Percentiles rank a stretch among this genome's conserved stretches.
These are phyloP conservation scores for Neofusicoccum sp. DNA, from an alignment of 2,329 filamentous ascomycete genomes.

Conservation along the genomic window DNA sequence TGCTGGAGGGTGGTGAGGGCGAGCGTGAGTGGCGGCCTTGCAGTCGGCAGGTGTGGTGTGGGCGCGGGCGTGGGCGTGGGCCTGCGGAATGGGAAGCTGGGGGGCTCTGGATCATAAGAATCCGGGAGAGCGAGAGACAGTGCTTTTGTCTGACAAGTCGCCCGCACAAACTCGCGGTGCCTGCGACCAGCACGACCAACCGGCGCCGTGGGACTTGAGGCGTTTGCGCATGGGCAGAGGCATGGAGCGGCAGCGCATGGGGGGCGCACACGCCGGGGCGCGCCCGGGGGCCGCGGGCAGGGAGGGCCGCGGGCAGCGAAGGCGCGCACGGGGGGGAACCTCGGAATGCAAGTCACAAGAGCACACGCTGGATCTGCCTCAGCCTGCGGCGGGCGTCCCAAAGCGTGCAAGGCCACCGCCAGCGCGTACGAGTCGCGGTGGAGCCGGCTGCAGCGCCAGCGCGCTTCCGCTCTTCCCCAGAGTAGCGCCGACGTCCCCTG, in stretches of 20 bases:
- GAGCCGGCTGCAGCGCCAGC: conserved; percentile 15
- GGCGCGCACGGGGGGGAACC: background rate
- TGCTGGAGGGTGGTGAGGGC: conserved; percentile 8
- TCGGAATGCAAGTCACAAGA: conserved; percentile 18
- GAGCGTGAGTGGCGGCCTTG: conserved; percentile 17
- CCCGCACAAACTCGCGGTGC: conserved; percentile 16
- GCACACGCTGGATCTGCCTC: conserved; percentile 15
- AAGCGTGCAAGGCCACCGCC: conserved; percentile 16
- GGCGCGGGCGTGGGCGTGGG: conserved; percentile 4
- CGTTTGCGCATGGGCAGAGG: conserved; percentile 18
- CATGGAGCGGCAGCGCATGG: conserved; percentile 16
- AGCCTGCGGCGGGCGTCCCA: conserved; percentile 13
- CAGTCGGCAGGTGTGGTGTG: conserved; percentile 15
- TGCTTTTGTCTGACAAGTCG: conserved; percentile 19
- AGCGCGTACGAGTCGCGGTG: conserved; percentile 16
- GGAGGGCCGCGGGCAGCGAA: conserved; percentile 1
- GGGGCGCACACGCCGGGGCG: conserved; percentile 14
- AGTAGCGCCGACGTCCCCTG: conserved; percentile 16
- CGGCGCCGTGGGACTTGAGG: conserved; percentile 17
- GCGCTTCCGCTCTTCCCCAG: conserved; percentile 15
- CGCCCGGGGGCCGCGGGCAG: background rate
- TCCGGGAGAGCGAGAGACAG: conserved; percentile 15
- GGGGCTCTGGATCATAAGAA: conserved; percentile 16
- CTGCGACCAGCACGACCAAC: conserved; percentile 14
- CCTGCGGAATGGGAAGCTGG: conserved; percentile 16